Conservation (phyloP, 1,284 basidiomycete genomes). For the Cryptococcus amylolentus region DNA sequence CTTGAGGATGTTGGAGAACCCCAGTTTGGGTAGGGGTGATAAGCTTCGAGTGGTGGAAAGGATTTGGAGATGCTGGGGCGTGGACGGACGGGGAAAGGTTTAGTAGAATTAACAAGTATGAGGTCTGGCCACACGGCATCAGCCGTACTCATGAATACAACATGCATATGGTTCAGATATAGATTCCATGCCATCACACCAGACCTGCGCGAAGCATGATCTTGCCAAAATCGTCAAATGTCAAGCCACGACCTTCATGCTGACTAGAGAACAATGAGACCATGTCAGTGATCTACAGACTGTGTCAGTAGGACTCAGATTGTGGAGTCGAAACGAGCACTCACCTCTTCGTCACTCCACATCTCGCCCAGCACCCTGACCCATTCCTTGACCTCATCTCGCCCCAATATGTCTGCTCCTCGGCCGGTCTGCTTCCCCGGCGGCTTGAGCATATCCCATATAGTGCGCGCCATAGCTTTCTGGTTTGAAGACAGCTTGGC, state of each 20-base stretch:
- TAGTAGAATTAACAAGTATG: background rate
- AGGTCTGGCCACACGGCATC: background rate
- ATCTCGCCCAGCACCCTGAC: constrained; percentile 45
- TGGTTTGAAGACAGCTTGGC: constrained; percentile 32
- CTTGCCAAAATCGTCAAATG: constrained; percentile 46
- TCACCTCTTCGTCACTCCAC: constrained; percentile 48
- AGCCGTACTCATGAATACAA: background rate
- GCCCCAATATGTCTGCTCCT: constrained; percentile 24
- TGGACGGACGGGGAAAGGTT: constrained; percentile 23
- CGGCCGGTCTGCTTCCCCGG: constrained; percentile 2
- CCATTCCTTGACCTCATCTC: constrained; percentile 44
- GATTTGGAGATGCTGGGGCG: constrained; percentile 87
- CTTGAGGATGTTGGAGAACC: constrained; percentile 75
- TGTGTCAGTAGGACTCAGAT: background rate
- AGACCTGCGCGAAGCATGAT: constrained; percentile 45
- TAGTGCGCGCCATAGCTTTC: constrained; percentile 35
- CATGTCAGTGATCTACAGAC: constrained; percentile 38
- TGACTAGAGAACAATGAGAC: constrained; percentile 47
- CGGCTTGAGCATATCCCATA: constrained; percentile 47
- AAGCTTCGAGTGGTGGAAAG: constrained; percentile 75
- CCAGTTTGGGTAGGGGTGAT: constrained; percentile 60
- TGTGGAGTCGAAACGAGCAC: constrained; percentile 5
- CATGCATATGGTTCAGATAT: background rate
- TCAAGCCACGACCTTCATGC: constrained; percentile 42
- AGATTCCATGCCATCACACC: constrained; percentile 18